Percentiles rank a stretch among this genome's conserved stretches.
Conservation (phyloP, 805 yeast species). For the Kurtzmaniella cleridarum region DNA sequence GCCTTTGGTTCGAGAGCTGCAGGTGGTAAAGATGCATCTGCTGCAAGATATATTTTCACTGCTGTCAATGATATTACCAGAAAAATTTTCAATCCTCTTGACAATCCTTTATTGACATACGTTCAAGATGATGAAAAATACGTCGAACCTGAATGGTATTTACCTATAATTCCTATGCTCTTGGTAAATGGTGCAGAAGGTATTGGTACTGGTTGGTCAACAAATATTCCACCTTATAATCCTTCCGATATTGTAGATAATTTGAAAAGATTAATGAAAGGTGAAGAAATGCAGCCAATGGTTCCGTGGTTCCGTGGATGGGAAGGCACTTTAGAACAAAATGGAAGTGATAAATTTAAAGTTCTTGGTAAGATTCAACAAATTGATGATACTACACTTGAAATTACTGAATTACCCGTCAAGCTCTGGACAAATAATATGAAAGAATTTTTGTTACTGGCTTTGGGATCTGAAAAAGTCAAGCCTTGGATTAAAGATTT, state of each 20-base stretch:
- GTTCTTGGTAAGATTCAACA: slow-evolving; percentile 79
- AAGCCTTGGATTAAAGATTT: slow-evolving; percentile 89
- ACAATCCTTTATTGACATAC: slow-evolving; percentile 71
- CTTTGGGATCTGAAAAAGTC: slow-evolving; percentile 70
- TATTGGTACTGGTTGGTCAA: slow-evolving; percentile 99
- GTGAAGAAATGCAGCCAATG: slow-evolving; percentile 67
- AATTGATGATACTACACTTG: slow-evolving; percentile 71
- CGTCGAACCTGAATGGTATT: slow-evolving; percentile 93
- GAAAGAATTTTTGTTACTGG: slow-evolving; percentile 77
- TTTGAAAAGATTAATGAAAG: slow-evolving; percentile 65
- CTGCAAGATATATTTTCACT: slow-evolving; percentile 93
- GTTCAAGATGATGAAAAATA: slow-evolving; percentile 89
- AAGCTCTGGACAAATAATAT: slow-evolving; percentile 88
- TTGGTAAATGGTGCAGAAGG: slow-evolving; percentile 96
- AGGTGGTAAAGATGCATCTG: slow-evolving; percentile 99
- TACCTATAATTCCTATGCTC: slow-evolving; percentile 93
- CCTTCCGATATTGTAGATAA: slow-evolving; percentile 79
- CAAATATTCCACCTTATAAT: slow-evolving; percentile 84
- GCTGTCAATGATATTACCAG: slow-evolving; percentile 73
- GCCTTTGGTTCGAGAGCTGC: slow-evolving; percentile 92
- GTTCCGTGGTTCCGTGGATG: slow-evolving; percentile 95
- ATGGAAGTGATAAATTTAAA: slow-evolving; percentile 62
- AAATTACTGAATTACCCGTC: slow-evolving; percentile 89
- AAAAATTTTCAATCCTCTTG: slow-evolving; percentile 70
- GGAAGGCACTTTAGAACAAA: slow-evolving; percentile 73